phyloP scores from a whole-genome alignment of 441 rosid species.

The Erodium moschatum region DNA sequence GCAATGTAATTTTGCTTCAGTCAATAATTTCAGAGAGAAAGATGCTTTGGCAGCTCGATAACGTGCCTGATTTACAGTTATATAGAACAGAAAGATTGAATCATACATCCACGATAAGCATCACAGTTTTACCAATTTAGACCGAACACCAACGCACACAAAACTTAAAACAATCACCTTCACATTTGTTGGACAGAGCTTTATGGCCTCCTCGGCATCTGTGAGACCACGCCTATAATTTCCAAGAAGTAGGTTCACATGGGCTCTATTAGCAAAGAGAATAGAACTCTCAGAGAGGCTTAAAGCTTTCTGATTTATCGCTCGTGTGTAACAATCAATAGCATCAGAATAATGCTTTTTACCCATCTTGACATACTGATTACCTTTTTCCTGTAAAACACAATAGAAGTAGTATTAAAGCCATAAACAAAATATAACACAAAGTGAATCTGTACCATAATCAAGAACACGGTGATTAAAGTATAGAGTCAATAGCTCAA shows the following conservation, averaged over 20 bases:
- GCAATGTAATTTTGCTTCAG: conserved; percentile 49
- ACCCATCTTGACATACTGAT: conserved; percentile 76
- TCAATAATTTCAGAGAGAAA: conserved; percentile 44
- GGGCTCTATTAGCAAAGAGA: conserved; percentile 73
- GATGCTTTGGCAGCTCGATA: conserved; percentile 92
- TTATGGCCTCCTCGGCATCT: conserved; percentile 69
- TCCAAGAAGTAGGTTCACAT: conserved; percentile 68
- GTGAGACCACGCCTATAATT: conserved; percentile 62
- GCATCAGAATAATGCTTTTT: conserved; percentile 76
- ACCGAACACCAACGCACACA: neutral
- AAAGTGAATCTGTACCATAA: neutral
- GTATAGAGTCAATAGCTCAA: neutral
- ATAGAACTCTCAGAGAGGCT: conserved; percentile 53
- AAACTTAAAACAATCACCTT: conserved; percentile 37
- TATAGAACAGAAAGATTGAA: too few relatives aligned
- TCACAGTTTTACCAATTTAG: too few relatives aligned
- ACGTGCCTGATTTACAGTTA: conserved; percentile 34
- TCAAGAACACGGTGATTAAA: neutral
- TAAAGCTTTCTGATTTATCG: conserved; percentile 58
- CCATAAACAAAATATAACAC: neutral
- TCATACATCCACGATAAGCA: too few relatives aligned
- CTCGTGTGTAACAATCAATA: conserved; percentile 67
- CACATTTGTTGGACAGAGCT: conserved; percentile 40
- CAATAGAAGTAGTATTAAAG: neutral
- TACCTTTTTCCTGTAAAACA: conserved; percentile 66